A percentile compares a stretch with the other conserved stretches of the same genome.
Evolutionary conservation across 2,329 filamentous ascomycete species (phyloP).

Genomic region (Colletotrichum costaricense): DNA sequence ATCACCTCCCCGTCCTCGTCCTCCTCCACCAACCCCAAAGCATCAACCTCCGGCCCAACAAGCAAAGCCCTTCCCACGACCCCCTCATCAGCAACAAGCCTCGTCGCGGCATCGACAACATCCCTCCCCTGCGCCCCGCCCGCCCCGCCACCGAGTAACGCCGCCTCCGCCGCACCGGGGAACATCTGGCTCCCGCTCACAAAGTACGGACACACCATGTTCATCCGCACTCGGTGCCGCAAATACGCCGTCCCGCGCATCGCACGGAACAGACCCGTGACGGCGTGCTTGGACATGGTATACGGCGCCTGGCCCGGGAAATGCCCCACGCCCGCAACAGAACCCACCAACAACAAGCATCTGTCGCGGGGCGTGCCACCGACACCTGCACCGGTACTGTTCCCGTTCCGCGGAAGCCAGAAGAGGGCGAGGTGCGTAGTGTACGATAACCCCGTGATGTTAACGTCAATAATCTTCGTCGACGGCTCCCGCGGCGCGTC

Average conservation of each 20-base stretch:
- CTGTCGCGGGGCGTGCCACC: constrained; percentile 53
- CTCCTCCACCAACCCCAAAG: constrained; percentile 5
- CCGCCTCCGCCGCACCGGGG: constrained; percentile 55
- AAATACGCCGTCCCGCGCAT: constrained; percentile 62
- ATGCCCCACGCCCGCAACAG: constrained; percentile 65
- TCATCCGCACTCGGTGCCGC: constrained; percentile 66
- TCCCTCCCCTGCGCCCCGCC: constrained; percentile 62
- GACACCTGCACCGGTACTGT: too few relatives aligned
- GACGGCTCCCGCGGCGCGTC: constrained; percentile 55
- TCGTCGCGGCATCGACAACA: constrained; percentile 72
- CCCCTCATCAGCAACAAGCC: constrained; percentile 68
- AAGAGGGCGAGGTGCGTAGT: constrained; percentile 73
- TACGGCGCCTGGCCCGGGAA: constrained; percentile 64
- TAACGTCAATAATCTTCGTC: constrained; percentile 68
- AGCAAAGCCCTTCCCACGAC: constrained; percentile 68
- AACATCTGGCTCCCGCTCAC: constrained; percentile 68
- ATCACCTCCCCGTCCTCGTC: not conserved
- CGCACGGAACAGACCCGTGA: constrained; percentile 72
- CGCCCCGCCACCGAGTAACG: constrained; percentile 64
- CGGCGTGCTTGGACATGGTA: constrained; percentile 72
- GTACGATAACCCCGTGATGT: constrained; percentile 73
- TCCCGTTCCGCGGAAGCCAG: constrained; percentile 61
- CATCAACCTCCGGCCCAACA: constrained; percentile 64
- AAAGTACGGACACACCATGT: constrained; percentile 77
- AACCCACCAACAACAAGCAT: constrained; percentile 72